These are phyloP conservation scores for Viola pubescens DNA, from an alignment of 441 rosid genomes.

Conservation along the genomic window DNA sequence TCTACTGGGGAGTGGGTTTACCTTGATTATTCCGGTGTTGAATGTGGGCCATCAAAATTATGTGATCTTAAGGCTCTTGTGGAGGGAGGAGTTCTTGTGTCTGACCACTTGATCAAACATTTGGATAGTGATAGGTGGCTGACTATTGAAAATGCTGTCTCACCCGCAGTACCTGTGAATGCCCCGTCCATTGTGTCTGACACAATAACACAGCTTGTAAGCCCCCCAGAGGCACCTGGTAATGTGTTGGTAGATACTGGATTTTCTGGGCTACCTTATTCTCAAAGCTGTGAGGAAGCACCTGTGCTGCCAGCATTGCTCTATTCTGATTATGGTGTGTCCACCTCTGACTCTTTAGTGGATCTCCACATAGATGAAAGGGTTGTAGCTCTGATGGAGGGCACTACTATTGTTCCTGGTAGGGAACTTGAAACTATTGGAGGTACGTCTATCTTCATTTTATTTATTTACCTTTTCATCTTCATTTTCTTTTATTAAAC, in stretches of 20 bases:
- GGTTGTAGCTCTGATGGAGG: conserved; percentile 67
- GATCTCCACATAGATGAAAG: conserved; percentile 70
- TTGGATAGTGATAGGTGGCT: conserved; percentile 87
- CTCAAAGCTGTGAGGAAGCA: conserved; percentile 32
- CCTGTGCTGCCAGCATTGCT: conserved; percentile 21
- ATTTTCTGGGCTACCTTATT: conserved; percentile 38
- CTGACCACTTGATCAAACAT: conserved; percentile 92
- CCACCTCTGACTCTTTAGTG: conserved; percentile 33
- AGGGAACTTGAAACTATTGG: conserved; percentile 75
- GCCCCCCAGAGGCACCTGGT: conserved; percentile 98
- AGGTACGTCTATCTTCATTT: conserved; percentile 40
- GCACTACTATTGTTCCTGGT: conserved; percentile 60
- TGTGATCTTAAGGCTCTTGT: conserved; percentile 72
- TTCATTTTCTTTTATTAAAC: neutral
- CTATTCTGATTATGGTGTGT: conserved; percentile 22
- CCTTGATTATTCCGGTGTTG: conserved; percentile 83
- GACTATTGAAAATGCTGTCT: conserved; percentile 92
- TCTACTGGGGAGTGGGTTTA: conserved; percentile 85
- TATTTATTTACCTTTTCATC: neutral
- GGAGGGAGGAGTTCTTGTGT: conserved; percentile 66
- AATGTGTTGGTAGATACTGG: conserved; percentile 62
- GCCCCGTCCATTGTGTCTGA: conserved; percentile 68
- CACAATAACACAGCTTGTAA: conserved; percentile 60
- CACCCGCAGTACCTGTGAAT: conserved; percentile 56
- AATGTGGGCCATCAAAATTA: conserved; percentile 81